Base-by-base conservation (phyloP, 208 protist species). In the Acanthamoeba sp. region DNA sequence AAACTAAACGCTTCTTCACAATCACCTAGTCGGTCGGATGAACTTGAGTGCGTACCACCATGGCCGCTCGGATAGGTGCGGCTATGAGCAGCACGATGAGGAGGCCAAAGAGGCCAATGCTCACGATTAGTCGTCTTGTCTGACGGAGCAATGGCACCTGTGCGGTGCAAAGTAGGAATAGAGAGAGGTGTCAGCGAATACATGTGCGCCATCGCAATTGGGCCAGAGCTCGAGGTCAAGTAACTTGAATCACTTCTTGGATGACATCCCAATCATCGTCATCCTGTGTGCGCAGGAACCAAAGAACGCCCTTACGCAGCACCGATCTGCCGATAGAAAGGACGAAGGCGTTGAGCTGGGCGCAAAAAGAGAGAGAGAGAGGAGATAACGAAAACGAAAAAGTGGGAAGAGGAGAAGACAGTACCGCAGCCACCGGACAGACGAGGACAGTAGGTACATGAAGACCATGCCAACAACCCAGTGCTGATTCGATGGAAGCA, bases 201-300 rank as follows among this genome's bases (percentile, higher is more conserved):
- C 45, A 50, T 50, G 45, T 50, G 12, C 45, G 45, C n/a, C n/a
- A n/a, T n/a, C n/a, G n/a, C n/a, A n/a, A 38, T n/a, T n/a, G 10
- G 12, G 12, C 34, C 69, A 78, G 27, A 78, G 12, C 27, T n/a
- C 12, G 69, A 27, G 27, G 10, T 10, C 10, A 40, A 78, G 34
- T n/a, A 36, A 55, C 78, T 22, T 55, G 42, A 55, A 87, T 87
- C 78, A 87, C 55, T 9, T 87, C 78, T 55, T 87, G 18, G 14
- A 87, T 55, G 38, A 57, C 42, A 27, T 87, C 48, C 24, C 20
- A 87, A 9, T 87, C 48, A 34, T 14, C 38, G 36, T 87, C 78
- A 4, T 87, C 78, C 22, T 2, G 78, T 12, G 22, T 87, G 38
- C 78, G 78, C n/a, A 87, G 22, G 78, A 87, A 87, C 78, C 78